A percentile compares a stretch with the other conserved stretches of the same genome.
These are phyloP conservation scores for Wickerhamiella alocasiicola DNA, from an alignment of 805 yeast genomes.

Conservation along the genomic window DNA sequence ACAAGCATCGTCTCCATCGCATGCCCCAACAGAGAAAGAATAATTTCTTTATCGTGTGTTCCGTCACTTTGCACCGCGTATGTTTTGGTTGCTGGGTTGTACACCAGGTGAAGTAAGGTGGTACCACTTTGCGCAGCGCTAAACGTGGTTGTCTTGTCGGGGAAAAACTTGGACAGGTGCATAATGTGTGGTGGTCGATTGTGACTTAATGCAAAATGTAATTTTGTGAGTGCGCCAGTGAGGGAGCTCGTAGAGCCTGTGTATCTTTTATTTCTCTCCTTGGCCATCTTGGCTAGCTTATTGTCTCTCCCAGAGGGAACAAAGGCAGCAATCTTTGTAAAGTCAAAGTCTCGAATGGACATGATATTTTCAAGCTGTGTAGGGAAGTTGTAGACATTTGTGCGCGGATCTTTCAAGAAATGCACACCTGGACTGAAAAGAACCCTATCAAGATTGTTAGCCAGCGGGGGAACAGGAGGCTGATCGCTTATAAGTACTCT, in stretches of 20 bases:
- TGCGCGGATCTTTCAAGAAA: slow-evolving; percentile 62
- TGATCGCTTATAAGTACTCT: slow-evolving; percentile 20
- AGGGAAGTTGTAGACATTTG: slow-evolving; percentile 58
- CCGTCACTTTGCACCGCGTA: slow-evolving; percentile 64
- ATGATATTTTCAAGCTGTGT: slow-evolving; percentile 48
- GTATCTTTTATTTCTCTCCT: slow-evolving; percentile 29
- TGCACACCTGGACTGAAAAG: slow-evolving; percentile 75
- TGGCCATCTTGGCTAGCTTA: slow-evolving; percentile 38
- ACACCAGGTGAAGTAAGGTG: slow-evolving; percentile 41
- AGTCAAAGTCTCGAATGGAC: slow-evolving; percentile 53
- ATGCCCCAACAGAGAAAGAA: slow-evolving; percentile 65
- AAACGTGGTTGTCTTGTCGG: slow-evolving; percentile 26
- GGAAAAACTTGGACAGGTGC: slow-evolving; percentile 36
- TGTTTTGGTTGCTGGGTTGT: slow-evolving; percentile 31
- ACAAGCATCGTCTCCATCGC: slow-evolving; percentile 68
- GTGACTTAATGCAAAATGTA: slow-evolving; percentile 60
- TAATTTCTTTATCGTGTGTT: slow-evolving; percentile 50
- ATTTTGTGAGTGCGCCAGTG: slow-evolving; percentile 62
- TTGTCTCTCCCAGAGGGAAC: slow-evolving; percentile 58
- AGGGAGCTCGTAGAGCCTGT: slow-evolving; percentile 80
- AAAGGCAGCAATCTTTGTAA: slow-evolving; percentile 42
- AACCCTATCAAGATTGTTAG: slow-evolving; percentile 57
- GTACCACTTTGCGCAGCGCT: slow-evolving; percentile 40
- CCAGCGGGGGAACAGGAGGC: slow-evolving; percentile 40
- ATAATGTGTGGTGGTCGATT: slow-evolving; percentile 40